Percentiles rank a stretch among this genome's conserved stretches.
Evolutionary conservation across 768 basidiomycete genomes (phyloP).

Genomic region (Tulasnella sp.): DNA sequence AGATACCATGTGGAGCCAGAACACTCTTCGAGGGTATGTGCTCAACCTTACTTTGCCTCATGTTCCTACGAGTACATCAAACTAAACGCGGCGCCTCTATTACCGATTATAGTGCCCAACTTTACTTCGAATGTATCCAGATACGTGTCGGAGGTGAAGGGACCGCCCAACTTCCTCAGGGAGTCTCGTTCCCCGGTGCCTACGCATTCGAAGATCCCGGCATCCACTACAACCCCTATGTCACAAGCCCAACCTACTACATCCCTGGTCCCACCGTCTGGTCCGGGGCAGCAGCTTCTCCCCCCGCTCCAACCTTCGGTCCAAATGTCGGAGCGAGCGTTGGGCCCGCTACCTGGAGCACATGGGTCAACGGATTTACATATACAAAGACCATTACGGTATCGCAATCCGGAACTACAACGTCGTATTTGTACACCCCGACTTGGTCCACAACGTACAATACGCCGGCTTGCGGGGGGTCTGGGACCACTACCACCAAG

Average conservation of each 20-base stretch:
- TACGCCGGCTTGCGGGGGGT: slow-evolving; percentile 5
- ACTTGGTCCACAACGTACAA: slow-evolving; percentile 23
- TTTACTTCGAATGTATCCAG: slow-evolving; percentile 26
- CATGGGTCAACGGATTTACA: slow-evolving; percentile 12
- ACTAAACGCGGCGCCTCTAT: background rate
- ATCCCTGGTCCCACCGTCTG: slow-evolving; percentile 23
- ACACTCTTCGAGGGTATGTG: slow-evolving; percentile 3
- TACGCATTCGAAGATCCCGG: slow-evolving; percentile 22
- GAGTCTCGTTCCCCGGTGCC: slow-evolving; percentile 23
- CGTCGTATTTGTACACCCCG: background rate
- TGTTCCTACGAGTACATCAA: background rate
- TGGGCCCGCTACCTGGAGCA: slow-evolving; percentile 5
- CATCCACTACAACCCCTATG: slow-evolving; percentile 18
- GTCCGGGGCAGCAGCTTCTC: slow-evolving; percentile 25
- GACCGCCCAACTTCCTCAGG: background rate
- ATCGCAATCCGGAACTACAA: background rate
- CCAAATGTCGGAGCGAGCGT: slow-evolving; percentile 4
- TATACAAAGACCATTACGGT: background rate
- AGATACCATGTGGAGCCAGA: slow-evolving; percentile 1
- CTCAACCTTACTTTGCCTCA: too few species aligned
- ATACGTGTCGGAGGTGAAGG: slow-evolving; percentile 16
- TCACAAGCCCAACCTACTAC: slow-evolving; percentile 12
- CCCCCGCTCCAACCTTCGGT: slow-evolving; percentile 19
- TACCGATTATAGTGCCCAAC: background rate
- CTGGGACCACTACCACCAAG: background rate